Conservation (phyloP, 2,329 filamentous ascomycete species). For the Diaporthe vaccinii region DNA sequence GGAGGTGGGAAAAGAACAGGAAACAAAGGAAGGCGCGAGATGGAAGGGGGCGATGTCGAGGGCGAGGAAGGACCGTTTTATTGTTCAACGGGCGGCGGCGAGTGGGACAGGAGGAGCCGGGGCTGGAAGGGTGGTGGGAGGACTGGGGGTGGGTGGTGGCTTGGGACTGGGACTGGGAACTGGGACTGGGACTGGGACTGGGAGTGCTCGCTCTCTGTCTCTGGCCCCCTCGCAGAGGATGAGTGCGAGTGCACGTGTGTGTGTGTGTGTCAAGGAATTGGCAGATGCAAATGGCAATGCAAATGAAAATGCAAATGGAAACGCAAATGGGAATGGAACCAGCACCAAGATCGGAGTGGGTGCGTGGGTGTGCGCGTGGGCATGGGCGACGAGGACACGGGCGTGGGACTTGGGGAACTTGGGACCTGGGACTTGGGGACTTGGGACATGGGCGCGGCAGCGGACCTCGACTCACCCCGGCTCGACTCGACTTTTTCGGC, state of each 20-base stretch:
- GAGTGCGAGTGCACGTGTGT: not conserved
- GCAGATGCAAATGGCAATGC: constrained; percentile 32
- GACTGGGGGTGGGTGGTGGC: not conserved
- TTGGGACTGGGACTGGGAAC: not conserved
- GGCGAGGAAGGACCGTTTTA: constrained; percentile 39
- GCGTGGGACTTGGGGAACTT: constrained; percentile 3
- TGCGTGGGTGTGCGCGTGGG: constrained; percentile 11
- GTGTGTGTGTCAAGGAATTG: constrained; percentile 29
- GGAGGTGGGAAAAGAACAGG: constrained; percentile 35
- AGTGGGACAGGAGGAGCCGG: constrained; percentile 15
- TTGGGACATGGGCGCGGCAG: not conserved
- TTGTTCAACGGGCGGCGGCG: constrained; percentile 35
- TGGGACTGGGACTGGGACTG: not conserved
- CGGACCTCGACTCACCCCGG: constrained; percentile 26
- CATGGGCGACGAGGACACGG: not conserved
- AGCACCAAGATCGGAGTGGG: constrained; percentile 32
- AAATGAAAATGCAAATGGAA: constrained; percentile 33
- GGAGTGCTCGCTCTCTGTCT: not conserved
- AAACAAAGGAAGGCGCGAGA: constrained; percentile 38
- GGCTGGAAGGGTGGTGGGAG: constrained; percentile 12
- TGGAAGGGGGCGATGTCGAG: constrained; percentile 35
- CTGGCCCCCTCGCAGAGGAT: not conserved
- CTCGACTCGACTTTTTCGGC: constrained; percentile 23
- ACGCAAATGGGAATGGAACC: constrained; percentile 26
- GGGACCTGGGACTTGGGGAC: not conserved